Evolutionary conservation across 495 filamentous ascomycete genomes (phyloP), one percentile per base, ranked within the genome.

Genomic region (Aspergillus campestris): DNA sequence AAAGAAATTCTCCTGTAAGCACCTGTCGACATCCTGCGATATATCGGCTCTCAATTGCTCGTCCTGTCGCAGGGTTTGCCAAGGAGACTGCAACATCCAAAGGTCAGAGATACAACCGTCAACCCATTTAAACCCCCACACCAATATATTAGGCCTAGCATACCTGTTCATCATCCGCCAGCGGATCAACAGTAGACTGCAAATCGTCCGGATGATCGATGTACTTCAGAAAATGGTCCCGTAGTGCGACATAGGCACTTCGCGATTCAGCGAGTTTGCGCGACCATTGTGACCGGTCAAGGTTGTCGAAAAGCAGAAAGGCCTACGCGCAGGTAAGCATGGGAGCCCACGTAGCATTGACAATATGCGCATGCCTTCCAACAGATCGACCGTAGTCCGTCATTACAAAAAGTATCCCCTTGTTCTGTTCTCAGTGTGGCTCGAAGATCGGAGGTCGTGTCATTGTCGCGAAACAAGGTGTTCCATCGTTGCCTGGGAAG

Each of bases 1-100:
- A 60, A 91, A 94, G 12, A 77, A 69, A 51, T 95, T 86, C 41
- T 99, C 94, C 12, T 94, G 92, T 71, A 99, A 80, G 58, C 86
- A 89, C 48, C 92, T 73, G 45, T 90, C 85, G 32, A 99, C 87
- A 70, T 99, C 92, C 64, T 97, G 92, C n/a, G 83, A 72, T 29
- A 99, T 97, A 55, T 99, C 92, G 34, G 79, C 79, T 50, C 91
- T 80, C 7, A 92, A 72, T 33, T 80, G 71, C 61, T 96, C 88
- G 61, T 97, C 94, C 42, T 81, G 77, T 38, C 88, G 85, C 35
- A 91, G 70, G 11, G 79, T 79, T 59, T 84, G 79, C 90, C 91
- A 97, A 10, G 91, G 92, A 46, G 91, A 95, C 87, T 91, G n/a
- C 41, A 31, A 31, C 44, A 58, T 49, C 47, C 50, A 62, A 71